phyloP scores from a whole-genome alignment of 2,329 filamentous ascomycete species.

The Stemphylium lycopersici region DNA sequence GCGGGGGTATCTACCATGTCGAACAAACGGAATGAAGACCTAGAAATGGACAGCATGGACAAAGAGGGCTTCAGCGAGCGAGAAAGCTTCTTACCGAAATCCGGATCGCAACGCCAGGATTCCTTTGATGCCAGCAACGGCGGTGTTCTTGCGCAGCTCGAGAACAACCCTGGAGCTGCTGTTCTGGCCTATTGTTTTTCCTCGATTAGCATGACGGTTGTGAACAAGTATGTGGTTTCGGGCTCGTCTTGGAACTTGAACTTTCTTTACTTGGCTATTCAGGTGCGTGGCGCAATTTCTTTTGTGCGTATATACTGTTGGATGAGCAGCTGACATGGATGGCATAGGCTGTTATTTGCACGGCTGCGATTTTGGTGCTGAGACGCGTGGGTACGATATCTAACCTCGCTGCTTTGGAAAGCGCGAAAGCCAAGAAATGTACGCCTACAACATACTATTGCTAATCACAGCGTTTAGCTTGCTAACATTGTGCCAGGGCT shows the following conservation, averaged over 20 bases:
- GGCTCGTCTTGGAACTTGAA: slow-evolving; percentile 92
- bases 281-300: slow-evolving; percentile 65
- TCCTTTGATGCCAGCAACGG: too few relatives aligned
- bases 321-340: slow-evolving; percentile 18
- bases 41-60: not conserved
- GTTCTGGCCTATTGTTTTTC: slow-evolving; percentile 90
- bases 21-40: not conserved
- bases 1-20: not conserved
- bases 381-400: slow-evolving; percentile 82
- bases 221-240: slow-evolving; percentile 97
- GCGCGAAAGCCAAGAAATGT: slow-evolving; percentile 92
- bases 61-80: not conserved
- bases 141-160: not conserved
- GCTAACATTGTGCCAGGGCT: slow-evolving; percentile 70
- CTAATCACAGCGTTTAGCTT: not conserved
- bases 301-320: too few relatives aligned
- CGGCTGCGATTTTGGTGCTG: slow-evolving; percentile 78
- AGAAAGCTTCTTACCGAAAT: not conserved
- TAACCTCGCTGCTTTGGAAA: slow-evolving; percentile 77
- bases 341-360: slow-evolving; percentile 82
- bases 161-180: slow-evolving; percentile 76
- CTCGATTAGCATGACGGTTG: slow-evolving; percentile 97
- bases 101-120: not conserved
- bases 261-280: slow-evolving; percentile 89
- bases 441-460: slow-evolving; percentile 45